Percentiles rank a stretch among this genome's conserved stretches.
These are phyloP conservation scores for Berberis thunbergii DNA, from an alignment of 164 flowering plant genomes.

Conservation along the genomic window DNA sequence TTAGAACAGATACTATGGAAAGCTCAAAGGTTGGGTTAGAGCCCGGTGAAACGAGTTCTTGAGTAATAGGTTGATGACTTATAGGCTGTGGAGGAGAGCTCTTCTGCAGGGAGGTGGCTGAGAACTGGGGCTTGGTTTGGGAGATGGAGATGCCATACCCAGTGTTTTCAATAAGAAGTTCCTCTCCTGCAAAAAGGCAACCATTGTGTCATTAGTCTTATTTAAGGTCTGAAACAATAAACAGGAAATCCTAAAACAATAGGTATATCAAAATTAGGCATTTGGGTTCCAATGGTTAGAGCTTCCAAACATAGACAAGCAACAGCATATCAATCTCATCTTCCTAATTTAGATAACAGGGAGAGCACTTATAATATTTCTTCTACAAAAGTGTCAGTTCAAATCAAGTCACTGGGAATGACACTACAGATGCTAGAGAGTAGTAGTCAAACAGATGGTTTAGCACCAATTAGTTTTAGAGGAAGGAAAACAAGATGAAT, in stretches of 20 bases:
- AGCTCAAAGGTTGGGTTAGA: constrained; percentile 6
- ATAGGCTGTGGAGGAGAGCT: constrained; percentile 79
- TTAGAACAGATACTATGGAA: constrained; percentile 1
- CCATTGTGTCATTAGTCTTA: background rate
- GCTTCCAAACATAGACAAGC: background rate
- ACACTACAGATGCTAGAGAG: too few species aligned
- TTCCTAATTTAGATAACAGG: too few species aligned
- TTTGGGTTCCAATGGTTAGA: too few species aligned
- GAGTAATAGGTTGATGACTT: constrained; percentile 14
- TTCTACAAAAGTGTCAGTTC: background rate
- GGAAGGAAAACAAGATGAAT: too few species aligned
- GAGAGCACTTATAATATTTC: too few species aligned
- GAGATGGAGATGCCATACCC: constrained; percentile 59
- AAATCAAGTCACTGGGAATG: background rate
- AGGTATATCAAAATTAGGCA: too few species aligned
- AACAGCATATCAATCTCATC: background rate
- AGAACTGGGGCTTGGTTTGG: constrained; percentile 27
- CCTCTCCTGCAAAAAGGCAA: constrained; percentile 56
- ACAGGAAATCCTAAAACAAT: background rate
- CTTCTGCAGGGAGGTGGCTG: constrained; percentile 80
- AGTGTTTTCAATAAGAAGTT: constrained; percentile 66
- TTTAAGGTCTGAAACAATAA: background rate
- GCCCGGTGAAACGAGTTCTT: constrained; percentile 10
- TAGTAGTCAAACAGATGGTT: too few species aligned
- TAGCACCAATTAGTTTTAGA: too few species aligned